Evolutionary conservation across 2,329 filamentous ascomycete species (phyloP), one percentile per base, ranked within the genome.

Genomic region (Pestalotiopsis sp.): DNA sequence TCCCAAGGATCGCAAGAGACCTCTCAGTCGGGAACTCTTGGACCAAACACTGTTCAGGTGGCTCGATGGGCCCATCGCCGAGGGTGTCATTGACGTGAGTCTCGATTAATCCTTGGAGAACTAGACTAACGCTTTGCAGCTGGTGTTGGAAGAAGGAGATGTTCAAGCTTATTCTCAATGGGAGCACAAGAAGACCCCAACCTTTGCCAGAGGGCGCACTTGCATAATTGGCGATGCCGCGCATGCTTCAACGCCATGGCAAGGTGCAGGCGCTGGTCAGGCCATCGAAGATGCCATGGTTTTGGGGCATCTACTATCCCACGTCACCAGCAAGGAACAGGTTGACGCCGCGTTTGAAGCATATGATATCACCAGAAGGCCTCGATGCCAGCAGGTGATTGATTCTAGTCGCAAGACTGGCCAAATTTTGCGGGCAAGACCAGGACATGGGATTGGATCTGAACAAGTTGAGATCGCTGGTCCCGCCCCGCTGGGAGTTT

Each of bases 281-380:
- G 70, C 67, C 23, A 68, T 71, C 20, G 70, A 71, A 36, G 70
- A 71, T 36, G 69, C 70, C 6, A 40, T 70, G 40, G 69, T 71
- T 12, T 67, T 71, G 4, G 67, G 66, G 4, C 65, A 66, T 2
- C 41, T 71, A 2, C 60, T 70, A 6, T 65, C 63, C 13, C 45
- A 68, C 12, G 31, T 57, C 9, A 65, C 65, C 14, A 14, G 14
- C 12, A 25, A 41, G 4, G 49, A 45, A 14, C 61, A 71, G 36
- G 57, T 71, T 38, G 2, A 58, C 38, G 62, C 64, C 5, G 70
- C 70, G 17, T 69, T 71, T 20, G 41, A 66, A 45, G 69, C 70
- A 36, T 70, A 69, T 31, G 25, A 52, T 58, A 59, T 52, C 1
- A 27, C 70, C 11, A 49, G 69, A 59, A 63, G 31, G 4, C 67